A percentile compares a stretch with the other conserved stretches of the same genome.
Conservation (phyloP, 768 basidiomycete species). For the Hygrophoropsis aurantiaca region DNA sequence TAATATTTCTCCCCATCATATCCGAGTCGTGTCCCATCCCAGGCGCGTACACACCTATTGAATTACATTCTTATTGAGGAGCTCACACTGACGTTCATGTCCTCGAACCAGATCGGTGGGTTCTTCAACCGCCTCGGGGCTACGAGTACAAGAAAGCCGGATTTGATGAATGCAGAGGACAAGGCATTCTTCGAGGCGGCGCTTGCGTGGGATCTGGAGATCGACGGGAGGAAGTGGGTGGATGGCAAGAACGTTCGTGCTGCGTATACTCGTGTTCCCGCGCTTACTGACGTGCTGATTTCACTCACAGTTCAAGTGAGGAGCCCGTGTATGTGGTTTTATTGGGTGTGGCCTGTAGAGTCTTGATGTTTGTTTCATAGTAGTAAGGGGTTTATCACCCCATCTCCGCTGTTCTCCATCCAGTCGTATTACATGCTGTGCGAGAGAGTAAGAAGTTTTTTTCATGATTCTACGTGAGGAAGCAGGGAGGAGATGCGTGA, state of each 20-base stretch:
- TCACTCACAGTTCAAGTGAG: constrained; percentile 31
- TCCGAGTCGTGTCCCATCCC: too few relatives aligned
- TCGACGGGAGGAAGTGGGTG: constrained; percentile 87
- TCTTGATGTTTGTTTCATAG: too few relatives aligned
- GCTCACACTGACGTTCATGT: constrained; percentile 92
- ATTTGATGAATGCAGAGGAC: constrained; percentile 69
- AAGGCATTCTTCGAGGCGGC: constrained; percentile 92
- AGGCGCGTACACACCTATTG: too few relatives aligned
- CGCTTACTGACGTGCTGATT: background rate
- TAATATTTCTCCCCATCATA: too few relatives aligned
- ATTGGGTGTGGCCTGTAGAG: too few relatives aligned
- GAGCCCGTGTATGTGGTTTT: background rate
- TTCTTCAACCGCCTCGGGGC: constrained; percentile 98
- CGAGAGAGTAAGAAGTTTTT: too few relatives aligned
- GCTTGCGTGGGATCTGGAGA: constrained; percentile 89
- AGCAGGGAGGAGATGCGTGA: too few relatives aligned
- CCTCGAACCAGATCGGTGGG: constrained; percentile 88
- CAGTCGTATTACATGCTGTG: too few relatives aligned
- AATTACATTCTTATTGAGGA: too few relatives aligned
- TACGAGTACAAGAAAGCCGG: constrained; percentile 79
- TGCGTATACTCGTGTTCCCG: background rate
- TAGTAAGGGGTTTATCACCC: too few relatives aligned
- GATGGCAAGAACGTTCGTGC: constrained; percentile 88
- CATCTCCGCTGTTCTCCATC: too few relatives aligned
- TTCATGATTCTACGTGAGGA: too few relatives aligned